A percentile compares a stretch with the other conserved stretches of the same genome.
These are phyloP conservation scores for Mycena alexandri DNA, from an alignment of 768 basidiomycete species.

Conservation along the genomic window DNA sequence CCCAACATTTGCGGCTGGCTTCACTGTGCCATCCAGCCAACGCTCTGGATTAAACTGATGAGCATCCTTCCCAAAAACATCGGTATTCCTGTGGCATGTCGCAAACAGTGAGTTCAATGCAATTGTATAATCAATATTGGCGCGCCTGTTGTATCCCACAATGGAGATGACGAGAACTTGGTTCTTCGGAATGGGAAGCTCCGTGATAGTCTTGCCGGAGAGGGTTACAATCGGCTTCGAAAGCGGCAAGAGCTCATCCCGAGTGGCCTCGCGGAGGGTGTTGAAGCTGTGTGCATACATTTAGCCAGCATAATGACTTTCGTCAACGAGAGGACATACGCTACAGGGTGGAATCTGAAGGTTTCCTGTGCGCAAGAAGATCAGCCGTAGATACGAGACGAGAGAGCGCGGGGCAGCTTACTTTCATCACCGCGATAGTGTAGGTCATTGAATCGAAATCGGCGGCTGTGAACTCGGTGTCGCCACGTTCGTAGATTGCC, in stretches of 20 bases:
- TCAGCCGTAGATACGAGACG: slow-evolving; percentile 3
- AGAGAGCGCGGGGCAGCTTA: slow-evolving; percentile 30
- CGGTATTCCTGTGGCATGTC: slow-evolving; percentile 52
- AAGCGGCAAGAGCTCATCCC: slow-evolving; percentile 72
- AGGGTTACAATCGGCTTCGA: slow-evolving; percentile 62
- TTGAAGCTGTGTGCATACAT: slow-evolving; percentile 39
- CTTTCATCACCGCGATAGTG: slow-evolving; percentile 63
- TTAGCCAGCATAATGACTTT: too few relatives aligned
- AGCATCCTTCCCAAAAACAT: slow-evolving; percentile 69
- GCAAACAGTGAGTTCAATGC: too few relatives aligned
- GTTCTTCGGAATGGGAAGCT: slow-evolving; percentile 64
- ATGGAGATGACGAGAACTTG: slow-evolving; percentile 66
- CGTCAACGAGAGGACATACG: slow-evolving; percentile 43
- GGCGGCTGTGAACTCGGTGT: slow-evolving; percentile 55
- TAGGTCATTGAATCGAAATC: slow-evolving; percentile 67
- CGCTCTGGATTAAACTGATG: slow-evolving; percentile 68
- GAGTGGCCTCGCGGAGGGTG: slow-evolving; percentile 62
- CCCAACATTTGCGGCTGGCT: slow-evolving; percentile 57
- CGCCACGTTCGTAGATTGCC: slow-evolving; percentile 51
- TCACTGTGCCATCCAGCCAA: slow-evolving; percentile 57
- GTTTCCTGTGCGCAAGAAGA: slow-evolving; percentile 52
- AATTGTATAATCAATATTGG: too few relatives aligned
- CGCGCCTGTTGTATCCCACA: slow-evolving; percentile 65
- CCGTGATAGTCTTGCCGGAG: slow-evolving; percentile 56
- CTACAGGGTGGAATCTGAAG: slow-evolving; percentile 66